phyloP scores from a whole-genome alignment of 1,139 yeast species.

The Saccharomyces hybrid region DNA sequence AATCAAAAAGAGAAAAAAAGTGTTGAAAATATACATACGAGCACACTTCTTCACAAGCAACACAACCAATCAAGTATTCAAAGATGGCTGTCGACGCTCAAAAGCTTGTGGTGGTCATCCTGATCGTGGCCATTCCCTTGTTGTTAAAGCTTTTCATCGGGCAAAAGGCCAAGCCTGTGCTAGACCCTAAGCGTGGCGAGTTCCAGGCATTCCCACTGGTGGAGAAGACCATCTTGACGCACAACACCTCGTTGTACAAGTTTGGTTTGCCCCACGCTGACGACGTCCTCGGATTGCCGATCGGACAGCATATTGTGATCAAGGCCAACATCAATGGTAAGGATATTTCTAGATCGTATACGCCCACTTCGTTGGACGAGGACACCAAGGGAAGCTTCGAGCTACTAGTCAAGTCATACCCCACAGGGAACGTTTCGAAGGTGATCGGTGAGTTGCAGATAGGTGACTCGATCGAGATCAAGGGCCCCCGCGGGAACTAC shows the following conservation, averaged over 20 bases:
- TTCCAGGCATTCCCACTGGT: conserved; percentile 79
- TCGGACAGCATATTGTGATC: conserved; percentile 87
- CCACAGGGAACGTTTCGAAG: conserved; percentile 80
- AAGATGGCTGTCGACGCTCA: neutral
- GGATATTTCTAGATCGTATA: conserved; percentile 83
- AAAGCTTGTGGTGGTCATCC: neutral
- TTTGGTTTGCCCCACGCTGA: conserved; percentile 73
- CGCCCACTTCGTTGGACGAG: conserved; percentile 84
- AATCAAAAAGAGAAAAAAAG: neutral
- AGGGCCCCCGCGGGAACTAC: conserved; percentile 94
- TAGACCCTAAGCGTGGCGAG: conserved; percentile 39
- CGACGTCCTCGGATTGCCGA: conserved; percentile 80
- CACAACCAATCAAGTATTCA: neutral
- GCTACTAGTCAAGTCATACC: conserved; percentile 84
- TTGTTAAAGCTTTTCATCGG: neutral
- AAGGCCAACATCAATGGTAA: conserved; percentile 70
- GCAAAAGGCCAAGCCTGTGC: neutral
- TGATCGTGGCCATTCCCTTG: neutral
- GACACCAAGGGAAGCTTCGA: conserved; percentile 79
- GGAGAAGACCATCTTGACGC: conserved; percentile 68
- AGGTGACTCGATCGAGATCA: conserved; percentile 64
- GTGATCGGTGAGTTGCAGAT: conserved; percentile 59
- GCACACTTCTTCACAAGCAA: neutral
- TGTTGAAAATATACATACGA: neutral
- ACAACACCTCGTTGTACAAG: conserved; percentile 77